A percentile compares a stretch with the other conserved stretches of the same genome.
Evolutionary conservation across 1,139 yeast species (phyloP).

Genomic region (Candida frijolesensis): DNA sequence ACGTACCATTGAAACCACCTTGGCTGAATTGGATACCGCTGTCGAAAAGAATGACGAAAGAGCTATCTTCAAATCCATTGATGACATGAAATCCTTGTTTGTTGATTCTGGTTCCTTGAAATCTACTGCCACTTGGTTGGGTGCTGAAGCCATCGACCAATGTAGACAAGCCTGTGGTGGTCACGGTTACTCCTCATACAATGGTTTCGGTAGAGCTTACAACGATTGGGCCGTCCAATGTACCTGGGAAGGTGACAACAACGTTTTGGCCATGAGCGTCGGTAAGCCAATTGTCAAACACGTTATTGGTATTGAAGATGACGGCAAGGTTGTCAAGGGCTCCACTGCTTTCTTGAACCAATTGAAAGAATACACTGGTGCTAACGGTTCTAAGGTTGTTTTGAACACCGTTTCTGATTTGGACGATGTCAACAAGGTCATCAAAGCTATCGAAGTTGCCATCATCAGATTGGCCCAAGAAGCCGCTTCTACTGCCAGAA

Average conservation of each 20-base stretch:
- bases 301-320: constrained; percentile 30
- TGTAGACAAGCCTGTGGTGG: constrained; percentile 57
- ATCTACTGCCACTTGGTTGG: constrained; percentile 52
- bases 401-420: constrained; percentile 33
- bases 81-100: constrained; percentile 45
- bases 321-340: constrained; percentile 39
- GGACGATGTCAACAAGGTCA: constrained; percentile 32
- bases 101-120: constrained; percentile 52
- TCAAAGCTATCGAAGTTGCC: constrained; percentile 44
- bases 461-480: constrained; percentile 42
- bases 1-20: constrained; percentile 30
- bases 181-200: constrained; percentile 51
- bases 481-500: constrained; percentile 33
- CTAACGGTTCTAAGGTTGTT: constrained; percentile 25
- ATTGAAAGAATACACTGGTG: constrained; percentile 30
- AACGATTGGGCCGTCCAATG: constrained; percentile 55
- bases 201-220: constrained; percentile 51
- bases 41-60: constrained; percentile 37
- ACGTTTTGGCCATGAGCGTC: constrained; percentile 47
- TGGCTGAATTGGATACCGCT: constrained; percentile 37
- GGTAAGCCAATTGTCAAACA: constrained; percentile 50
- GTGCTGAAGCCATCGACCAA: constrained; percentile 48
- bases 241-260: constrained; percentile 59
- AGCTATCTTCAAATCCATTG: constrained; percentile 40
- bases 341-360: constrained; percentile 42